phyloP scores from a whole-genome alignment of 1,284 basidiomycete genomes.

The Trametes polyzona region DNA sequence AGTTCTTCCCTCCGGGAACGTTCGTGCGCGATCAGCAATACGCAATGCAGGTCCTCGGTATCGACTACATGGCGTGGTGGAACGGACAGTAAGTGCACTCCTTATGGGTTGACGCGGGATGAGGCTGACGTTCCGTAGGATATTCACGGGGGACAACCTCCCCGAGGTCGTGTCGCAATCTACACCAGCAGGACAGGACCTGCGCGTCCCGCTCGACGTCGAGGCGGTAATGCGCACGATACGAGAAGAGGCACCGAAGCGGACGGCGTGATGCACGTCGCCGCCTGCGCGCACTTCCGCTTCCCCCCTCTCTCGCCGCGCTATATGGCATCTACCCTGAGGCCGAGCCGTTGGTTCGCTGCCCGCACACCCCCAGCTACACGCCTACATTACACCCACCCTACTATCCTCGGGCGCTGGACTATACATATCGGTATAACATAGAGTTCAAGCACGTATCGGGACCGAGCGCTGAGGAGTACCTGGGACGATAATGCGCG shows the following conservation, averaged over 20 bases:
- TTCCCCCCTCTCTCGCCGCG: too few relatives aligned
- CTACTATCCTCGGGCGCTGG: too few relatives aligned
- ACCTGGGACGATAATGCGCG: too few relatives aligned
- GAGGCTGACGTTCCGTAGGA: slow-evolving; percentile 28
- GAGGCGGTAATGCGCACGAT: slow-evolving; percentile 48
- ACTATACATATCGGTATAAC: too few relatives aligned
- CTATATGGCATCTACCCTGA: too few relatives aligned
- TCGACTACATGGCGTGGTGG: slow-evolving; percentile 80
- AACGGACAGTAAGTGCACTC: slow-evolving; percentile 50
- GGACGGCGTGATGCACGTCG: slow-evolving; percentile 5
- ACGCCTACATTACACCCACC: too few relatives aligned
- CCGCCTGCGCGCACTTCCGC: neutral
- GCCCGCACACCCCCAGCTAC: too few relatives aligned
- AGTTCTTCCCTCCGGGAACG: slow-evolving; percentile 77
- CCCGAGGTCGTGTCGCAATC: slow-evolving; percentile 46
- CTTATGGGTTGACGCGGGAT: neutral
- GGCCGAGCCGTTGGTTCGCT: too few relatives aligned
- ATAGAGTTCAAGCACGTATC: too few relatives aligned
- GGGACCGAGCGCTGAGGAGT: too few relatives aligned
- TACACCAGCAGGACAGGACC: slow-evolving; percentile 38
- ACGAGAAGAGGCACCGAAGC: slow-evolving; percentile 35
- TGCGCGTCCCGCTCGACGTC: slow-evolving; percentile 55
- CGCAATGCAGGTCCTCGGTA: slow-evolving; percentile 64
- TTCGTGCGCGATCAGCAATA: slow-evolving; percentile 75
- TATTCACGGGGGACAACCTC: slow-evolving; percentile 36